phyloP scores from a whole-genome alignment of 2,329 filamentous ascomycete genomes.

The Claviceps fusiformis region DNA sequence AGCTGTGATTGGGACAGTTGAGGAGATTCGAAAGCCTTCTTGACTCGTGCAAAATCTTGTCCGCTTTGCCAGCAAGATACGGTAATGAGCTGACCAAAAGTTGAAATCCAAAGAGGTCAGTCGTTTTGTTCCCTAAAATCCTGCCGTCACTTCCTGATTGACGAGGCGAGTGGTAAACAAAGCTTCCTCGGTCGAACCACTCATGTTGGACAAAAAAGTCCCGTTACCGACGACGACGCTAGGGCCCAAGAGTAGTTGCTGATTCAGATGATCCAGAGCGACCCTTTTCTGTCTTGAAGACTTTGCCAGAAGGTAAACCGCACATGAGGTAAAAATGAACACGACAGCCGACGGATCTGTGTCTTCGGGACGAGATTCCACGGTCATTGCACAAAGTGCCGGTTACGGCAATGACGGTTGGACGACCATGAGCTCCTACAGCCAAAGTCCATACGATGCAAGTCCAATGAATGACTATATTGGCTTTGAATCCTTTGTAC shows the following conservation, averaged over 20 bases:
- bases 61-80: neutral
- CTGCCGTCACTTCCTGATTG: neutral
- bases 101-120: neutral
- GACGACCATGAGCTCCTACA: constrained; percentile 47
- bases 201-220: neutral
- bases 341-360: constrained; percentile 18
- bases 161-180: neutral
- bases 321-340: constrained; percentile 18
- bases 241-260: neutral
- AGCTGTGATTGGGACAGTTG: neutral
- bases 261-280: neutral
- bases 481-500: constrained; percentile 40
- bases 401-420: constrained; percentile 32
- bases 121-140: neutral
- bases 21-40: neutral
- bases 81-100: neutral
- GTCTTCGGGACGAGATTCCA: constrained; percentile 17
- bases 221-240: neutral
- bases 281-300: neutral
- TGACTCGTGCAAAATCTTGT: neutral
- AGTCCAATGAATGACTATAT: constrained; percentile 54
- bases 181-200: neutral
- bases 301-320: neutral
- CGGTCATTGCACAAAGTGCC: constrained; percentile 17
- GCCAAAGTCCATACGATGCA: constrained; percentile 38